phyloP scores from a whole-genome alignment of 805 yeast species.

The Saccharomycopsis sp. region DNA sequence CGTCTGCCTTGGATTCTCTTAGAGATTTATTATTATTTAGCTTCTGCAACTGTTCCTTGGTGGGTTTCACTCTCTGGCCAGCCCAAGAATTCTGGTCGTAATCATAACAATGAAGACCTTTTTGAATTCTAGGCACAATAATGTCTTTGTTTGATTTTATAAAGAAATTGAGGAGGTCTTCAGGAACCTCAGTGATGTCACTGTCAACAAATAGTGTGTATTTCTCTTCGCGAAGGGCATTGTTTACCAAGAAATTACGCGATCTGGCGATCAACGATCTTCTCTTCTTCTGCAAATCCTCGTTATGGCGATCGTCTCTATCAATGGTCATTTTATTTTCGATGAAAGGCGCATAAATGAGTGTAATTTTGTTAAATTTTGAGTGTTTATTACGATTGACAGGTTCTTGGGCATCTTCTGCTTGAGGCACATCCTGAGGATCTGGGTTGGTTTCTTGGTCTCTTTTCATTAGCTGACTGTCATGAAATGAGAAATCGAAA shows the following conservation, averaged over 20 bases:
- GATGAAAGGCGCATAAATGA: conserved; percentile 33
- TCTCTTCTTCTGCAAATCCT: conserved; percentile 23
- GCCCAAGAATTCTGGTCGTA: conserved; percentile 34
- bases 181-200: conserved; percentile 26
- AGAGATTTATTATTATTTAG: conserved; percentile 6
- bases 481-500: not conserved
- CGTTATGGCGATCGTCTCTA: conserved; percentile 22
- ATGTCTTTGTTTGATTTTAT: conserved; percentile 28
- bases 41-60: conserved; percentile 18
- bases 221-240: conserved; percentile 26
- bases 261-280: conserved; percentile 27
- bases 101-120: conserved; percentile 24
- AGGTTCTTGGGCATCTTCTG: not conserved
- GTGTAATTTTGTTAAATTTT: conserved; percentile 25
- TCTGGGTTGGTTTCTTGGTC: not conserved
- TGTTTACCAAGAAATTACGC: conserved; percentile 25
- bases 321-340: conserved; percentile 25
- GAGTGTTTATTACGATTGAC: not conserved
- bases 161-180: conserved; percentile 25
- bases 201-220: conserved; percentile 29
- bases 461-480: not conserved
- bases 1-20: conserved; percentile 1
- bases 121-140: conserved; percentile 27
- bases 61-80: conserved; percentile 27
- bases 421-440: not conserved